Evolutionary conservation across 768 basidiomycete genomes (phyloP).

Genomic region (Hydnomerulius pinastri): DNA sequence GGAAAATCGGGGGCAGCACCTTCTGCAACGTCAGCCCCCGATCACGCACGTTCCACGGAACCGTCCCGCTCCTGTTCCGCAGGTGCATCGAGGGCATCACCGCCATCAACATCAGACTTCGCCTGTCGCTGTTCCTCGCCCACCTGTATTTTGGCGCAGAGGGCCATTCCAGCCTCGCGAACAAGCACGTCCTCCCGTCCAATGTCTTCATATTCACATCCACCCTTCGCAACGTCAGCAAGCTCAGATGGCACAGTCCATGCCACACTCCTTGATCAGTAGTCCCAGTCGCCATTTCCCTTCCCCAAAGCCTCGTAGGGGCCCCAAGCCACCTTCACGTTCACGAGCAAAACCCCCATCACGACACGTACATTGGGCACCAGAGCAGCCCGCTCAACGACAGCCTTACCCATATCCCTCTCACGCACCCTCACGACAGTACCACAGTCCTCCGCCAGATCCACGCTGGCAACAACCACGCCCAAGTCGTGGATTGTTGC

Average conservation of each 20-base stretch:
- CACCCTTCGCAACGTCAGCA: constrained; percentile 27
- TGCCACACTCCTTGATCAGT: constrained; percentile 10
- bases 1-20: constrained; percentile 17
- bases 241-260: constrained; percentile 1
- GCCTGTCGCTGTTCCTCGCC: constrained; percentile 11
- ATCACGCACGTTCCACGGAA: constrained; percentile 18
- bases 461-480: constrained; percentile 24
- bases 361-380: constrained; percentile 31
- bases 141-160: constrained; percentile 14
- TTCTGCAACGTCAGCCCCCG: constrained; percentile 15
- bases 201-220: constrained; percentile 28
- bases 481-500: constrained; percentile 3
- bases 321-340: constrained; percentile 11
- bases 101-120: constrained; percentile 12
- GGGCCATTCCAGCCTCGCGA: constrained; percentile 15
- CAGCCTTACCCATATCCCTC: constrained; percentile 31
- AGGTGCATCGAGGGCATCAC: constrained; percentile 22
- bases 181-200: constrained; percentile 11
- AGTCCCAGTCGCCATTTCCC: constrained; percentile 10
- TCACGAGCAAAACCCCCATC: too few relatives aligned
- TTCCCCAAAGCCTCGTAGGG: constrained; percentile 23
- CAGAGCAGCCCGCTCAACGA: constrained; percentile 24
- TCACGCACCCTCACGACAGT: constrained; percentile 6
- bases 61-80: constrained; percentile 18
- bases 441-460: constrained; percentile 1